phyloP scores from a whole-genome alignment of 176 grass and related monocot species.

The Rhynchospora pubera region DNA sequence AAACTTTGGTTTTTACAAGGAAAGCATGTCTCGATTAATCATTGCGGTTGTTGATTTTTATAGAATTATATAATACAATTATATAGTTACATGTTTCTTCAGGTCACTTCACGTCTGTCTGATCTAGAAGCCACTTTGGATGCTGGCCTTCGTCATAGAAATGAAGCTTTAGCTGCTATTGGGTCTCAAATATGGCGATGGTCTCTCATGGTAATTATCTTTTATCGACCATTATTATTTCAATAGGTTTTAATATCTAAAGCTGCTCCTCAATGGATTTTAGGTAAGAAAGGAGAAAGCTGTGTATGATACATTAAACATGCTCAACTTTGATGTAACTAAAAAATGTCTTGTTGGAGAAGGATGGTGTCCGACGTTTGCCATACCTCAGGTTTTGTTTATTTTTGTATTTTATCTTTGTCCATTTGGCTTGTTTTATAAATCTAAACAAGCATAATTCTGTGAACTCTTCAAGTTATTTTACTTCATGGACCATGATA shows the following conservation, averaged over 20 bases:
- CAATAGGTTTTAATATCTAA: constrained; percentile 12
- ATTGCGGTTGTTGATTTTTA: background rate
- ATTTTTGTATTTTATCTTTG: constrained; percentile 1
- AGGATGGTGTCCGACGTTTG: constrained; percentile 98
- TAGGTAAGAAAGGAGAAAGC: constrained; percentile 98
- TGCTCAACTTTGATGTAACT: constrained; percentile 98
- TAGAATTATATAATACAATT: constrained; percentile 13
- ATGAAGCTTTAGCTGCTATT: constrained; percentile 84
- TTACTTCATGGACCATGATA: background rate
- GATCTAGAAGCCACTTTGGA: constrained; percentile 91
- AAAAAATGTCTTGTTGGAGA: constrained; percentile 99
- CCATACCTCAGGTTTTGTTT: constrained; percentile 76
- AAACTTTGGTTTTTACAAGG: background rate
- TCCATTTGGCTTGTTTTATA: constrained; percentile 8
- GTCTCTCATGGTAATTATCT: constrained; percentile 77
- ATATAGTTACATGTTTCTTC: constrained; percentile 23
- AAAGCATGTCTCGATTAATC: background rate
- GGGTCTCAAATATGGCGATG: constrained; percentile 90
- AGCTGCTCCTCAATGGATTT: constrained; percentile 21
- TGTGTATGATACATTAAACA: constrained; percentile 97
- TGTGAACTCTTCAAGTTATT: background rate
- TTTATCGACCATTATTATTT: background rate
- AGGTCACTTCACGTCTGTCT: constrained; percentile 79
- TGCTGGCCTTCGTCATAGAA: constrained; percentile 93
- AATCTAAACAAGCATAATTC: constrained; percentile 1